phyloP scores from a whole-genome alignment of 129 eudicot genomes.

The Scalesia atractyloides region DNA sequence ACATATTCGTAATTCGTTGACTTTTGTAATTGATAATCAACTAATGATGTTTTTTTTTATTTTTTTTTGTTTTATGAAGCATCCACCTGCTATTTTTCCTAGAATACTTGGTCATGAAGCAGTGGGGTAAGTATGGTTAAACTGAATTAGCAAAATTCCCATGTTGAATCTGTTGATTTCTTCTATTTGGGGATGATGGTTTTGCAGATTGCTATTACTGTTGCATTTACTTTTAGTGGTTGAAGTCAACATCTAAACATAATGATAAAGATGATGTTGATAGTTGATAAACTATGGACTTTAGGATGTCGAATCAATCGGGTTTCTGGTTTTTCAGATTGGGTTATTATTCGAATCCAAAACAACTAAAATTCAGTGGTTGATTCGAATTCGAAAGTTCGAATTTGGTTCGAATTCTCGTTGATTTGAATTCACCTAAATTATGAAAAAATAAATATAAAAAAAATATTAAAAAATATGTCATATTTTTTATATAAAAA shows the following conservation, averaged over 20 bases:
- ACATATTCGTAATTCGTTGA: not conserved
- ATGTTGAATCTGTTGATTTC: not conserved
- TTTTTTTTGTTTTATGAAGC: constrained; percentile 38
- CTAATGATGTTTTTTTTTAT: not conserved
- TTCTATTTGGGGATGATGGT: not conserved
- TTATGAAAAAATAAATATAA: no score
- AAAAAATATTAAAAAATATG: no score
- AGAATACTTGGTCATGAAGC: constrained; percentile 89
- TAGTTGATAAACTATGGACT: no score
- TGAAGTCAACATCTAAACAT: not conserved
- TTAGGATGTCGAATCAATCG: no score
- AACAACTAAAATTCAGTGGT: no score
- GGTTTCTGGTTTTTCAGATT: no score
- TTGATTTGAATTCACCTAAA: no score
- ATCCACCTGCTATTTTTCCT: constrained; percentile 64
- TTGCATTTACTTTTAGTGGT: not conserved
- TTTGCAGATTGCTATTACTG: not conserved
- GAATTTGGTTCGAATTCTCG: no score
- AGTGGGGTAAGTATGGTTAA: constrained; percentile 51
- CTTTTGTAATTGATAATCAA: constrained; percentile 9
- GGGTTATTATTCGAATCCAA: no score
- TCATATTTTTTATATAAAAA: no score
- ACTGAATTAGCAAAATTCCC: not conserved
- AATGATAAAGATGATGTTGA: no score
- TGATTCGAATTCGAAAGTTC: no score